phyloP scores from a whole-genome alignment of 2,329 filamentous ascomycete genomes.

The Phaeophleospora eucalypticola region DNA sequence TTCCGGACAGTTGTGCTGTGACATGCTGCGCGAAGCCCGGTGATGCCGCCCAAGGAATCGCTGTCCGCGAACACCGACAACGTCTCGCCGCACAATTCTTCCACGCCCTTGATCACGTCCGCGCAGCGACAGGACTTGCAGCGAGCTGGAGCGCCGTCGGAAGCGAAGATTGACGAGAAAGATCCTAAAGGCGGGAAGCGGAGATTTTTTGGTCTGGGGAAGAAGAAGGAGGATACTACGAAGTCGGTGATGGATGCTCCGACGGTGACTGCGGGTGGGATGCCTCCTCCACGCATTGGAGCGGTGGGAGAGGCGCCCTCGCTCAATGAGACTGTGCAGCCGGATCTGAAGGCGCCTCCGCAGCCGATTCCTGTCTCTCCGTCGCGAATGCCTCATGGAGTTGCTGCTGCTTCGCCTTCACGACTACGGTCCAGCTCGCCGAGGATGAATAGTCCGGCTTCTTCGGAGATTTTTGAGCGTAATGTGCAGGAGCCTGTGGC shows the following conservation, averaged over 20 bases:
- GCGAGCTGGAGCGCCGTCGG: constrained; percentile 1
- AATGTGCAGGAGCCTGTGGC: constrained; percentile 71
- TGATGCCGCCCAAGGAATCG: constrained; percentile 4
- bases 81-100: constrained; percentile 20
- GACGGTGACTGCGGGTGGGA: constrained; percentile 3
- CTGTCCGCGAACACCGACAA: constrained; percentile 2
- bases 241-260: constrained; percentile 11
- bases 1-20: not conserved
- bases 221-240: constrained; percentile 16
- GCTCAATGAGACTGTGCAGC: constrained; percentile 9
- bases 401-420: constrained; percentile 25
- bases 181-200: constrained; percentile 13
- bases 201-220: constrained; percentile 15
- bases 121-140: constrained; percentile 12
- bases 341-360: constrained; percentile 12
- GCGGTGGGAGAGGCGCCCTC: constrained; percentile 3
- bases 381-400: constrained; percentile 19
- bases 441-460: constrained; percentile 71
- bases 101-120: constrained; percentile 17
- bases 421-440: constrained; percentile 66
- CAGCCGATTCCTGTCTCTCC: constrained; percentile 24
- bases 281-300: constrained; percentile 2
- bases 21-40: constrained; percentile 8
- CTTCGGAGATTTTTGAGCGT: constrained; percentile 80
- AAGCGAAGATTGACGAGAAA: constrained; percentile 5